Conservation (phyloP, 78 protist species). For the Dictyostelium purpureum region DNA sequence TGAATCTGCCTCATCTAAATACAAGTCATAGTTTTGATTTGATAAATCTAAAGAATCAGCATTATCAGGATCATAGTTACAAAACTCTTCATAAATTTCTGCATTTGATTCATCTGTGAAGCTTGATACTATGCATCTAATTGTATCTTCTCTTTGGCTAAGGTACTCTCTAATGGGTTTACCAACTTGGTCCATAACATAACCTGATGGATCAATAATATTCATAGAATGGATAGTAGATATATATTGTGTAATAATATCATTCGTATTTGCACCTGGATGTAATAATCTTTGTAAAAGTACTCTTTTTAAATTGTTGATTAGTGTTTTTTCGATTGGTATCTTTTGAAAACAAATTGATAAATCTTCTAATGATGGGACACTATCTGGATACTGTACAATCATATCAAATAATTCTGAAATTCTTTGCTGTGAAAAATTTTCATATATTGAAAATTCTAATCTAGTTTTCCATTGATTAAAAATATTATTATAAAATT, state of each 20-base stretch:
- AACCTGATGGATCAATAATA: constrained; percentile 80
- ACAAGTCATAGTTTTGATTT: not conserved
- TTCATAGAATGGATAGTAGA: constrained; percentile 68
- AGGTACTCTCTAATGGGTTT: constrained; percentile 77
- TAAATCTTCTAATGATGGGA: constrained; percentile 80
- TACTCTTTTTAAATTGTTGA: not conserved
- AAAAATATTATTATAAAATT: not conserved
- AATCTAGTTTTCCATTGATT: constrained; percentile 73
- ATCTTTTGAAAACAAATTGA: constrained; percentile 28
- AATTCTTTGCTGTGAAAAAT: constrained; percentile 74
- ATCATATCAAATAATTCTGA: constrained; percentile 91
- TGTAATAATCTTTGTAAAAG: constrained; percentile 79
- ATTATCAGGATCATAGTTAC: not conserved
- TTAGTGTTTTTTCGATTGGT: constrained; percentile 13
- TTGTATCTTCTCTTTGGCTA: constrained; percentile 77
- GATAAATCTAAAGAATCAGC: not conserved
- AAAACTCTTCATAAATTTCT: constrained; percentile 76
- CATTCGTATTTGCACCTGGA: constrained; percentile 89
- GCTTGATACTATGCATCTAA: constrained; percentile 69
- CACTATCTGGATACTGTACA: constrained; percentile 83
- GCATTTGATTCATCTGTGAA: constrained; percentile 35
- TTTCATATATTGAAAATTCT: constrained; percentile 58
- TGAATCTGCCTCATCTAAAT: constrained; percentile 19
- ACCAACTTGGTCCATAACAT: constrained; percentile 35
- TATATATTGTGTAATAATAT: constrained; percentile 76